Base-by-base conservation (phyloP, 1,139 yeast genomes). In the Lipomyces yarrowii region DNA sequence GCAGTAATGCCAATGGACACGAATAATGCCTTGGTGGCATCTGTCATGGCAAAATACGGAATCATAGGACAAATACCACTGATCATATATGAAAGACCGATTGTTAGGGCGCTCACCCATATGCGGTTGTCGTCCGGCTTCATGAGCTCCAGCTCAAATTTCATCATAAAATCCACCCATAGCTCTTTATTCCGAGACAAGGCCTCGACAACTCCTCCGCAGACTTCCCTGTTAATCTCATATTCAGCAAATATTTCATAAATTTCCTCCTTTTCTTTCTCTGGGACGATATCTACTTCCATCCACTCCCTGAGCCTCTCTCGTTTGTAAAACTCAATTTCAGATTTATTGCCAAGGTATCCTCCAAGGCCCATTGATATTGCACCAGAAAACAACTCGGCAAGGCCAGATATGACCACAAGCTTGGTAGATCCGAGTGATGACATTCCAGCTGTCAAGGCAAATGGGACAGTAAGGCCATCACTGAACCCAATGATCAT, bases 291-390 rank as follows among this genome's bases (percentile, higher is more conserved):
- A 69, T 83, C 83, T 77, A 83, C 83, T 59, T 80, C 80, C 73
- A 83, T 80, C 73, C 85, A 85, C 75, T 89, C 92, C 77, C 77
- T 75, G 15, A 13, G 32, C 18, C 55, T 23, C 33, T 52, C 55
- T 7, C 55, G 55, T 30, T 8, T 30, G 55, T 86, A 86, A 75
- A 85, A 86, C 74, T 89, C 93, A 63, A 79, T 78, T 77, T 89
- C 96, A 8, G 89, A 85, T 74, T 86, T 86, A 62, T 93, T 93
- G 21, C 94, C 96, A 68, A 89, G 82, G 74, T 82, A 89, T 21
- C 94, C 96, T 42, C 96, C 96, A 67, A 89, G 82, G 2, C 96
- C 94, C 96, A 89, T 89, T 57, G 91, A 87, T 62, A 89, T 88
- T 59, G 94, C 91, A 18, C 96, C 96, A 2, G 92, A 87, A 1